Conservation (phyloP, 31 red algal genomes). For the Odonthalia washingtoniensis region DNA sequence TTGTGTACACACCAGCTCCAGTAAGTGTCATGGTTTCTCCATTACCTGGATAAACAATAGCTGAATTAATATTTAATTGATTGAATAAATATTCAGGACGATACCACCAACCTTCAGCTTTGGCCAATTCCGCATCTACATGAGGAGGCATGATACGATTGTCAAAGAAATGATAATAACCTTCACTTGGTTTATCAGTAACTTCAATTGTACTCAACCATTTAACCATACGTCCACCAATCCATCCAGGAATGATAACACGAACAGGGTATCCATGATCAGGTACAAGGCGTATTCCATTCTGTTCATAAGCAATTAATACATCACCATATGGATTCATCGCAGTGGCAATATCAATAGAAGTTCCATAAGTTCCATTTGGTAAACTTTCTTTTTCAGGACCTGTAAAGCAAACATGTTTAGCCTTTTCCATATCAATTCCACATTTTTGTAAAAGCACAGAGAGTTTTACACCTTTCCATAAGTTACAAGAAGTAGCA, state of each 20-base stretch:
- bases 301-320: conserved; percentile 92
- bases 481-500: conserved; percentile 79
- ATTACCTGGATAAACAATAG: conserved; percentile 86
- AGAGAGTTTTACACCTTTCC: conserved; percentile 83
- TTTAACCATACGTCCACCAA: conserved; percentile 99
- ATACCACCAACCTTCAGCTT: conserved; percentile 96
- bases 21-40: conserved; percentile 82
- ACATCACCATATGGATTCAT: conserved; percentile 91
- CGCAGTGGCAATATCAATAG: conserved; percentile 83
- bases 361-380: conserved; percentile 77
- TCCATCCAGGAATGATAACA: conserved; percentile 96
- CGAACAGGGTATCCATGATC: conserved; percentile 97
- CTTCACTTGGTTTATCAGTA: conserved; percentile 72
- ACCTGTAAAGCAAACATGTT: conserved; percentile 90
- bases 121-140: conserved; percentile 89
- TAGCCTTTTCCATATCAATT: conserved; percentile 62
- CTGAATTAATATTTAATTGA: conserved; percentile 96
- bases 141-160: conserved; percentile 96
- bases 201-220: conserved; percentile 89
- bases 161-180: conserved; percentile 95
- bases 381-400: conserved; percentile 81
- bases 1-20: conserved; percentile 80
- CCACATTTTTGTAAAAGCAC: conserved; percentile 64
- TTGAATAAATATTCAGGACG: conserved; percentile 97
- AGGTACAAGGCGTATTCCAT: conserved; percentile 71